phyloP scores from a whole-genome alignment of 169 alveolate genomes.

The Plasmodium sp. region DNA sequence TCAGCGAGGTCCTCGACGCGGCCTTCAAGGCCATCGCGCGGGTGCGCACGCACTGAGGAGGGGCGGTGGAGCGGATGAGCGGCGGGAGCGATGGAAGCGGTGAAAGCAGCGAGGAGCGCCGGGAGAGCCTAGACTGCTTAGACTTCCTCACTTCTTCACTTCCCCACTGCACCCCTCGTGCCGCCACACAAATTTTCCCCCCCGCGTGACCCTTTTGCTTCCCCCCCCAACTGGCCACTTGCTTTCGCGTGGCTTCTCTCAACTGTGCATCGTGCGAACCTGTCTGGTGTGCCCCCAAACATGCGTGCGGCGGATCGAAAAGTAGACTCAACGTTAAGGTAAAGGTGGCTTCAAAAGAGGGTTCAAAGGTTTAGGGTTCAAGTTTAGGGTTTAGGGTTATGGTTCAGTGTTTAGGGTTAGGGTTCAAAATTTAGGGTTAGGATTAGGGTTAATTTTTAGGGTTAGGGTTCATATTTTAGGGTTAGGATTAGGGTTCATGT shows the following conservation, averaged over 20 bases:
- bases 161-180: background rate
- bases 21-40: slow-evolving; percentile 77
- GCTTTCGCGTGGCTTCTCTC: background rate
- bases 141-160: background rate
- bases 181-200: no score
- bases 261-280: background rate
- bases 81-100: background rate
- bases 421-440: background rate
- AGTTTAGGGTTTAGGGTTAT: background rate
- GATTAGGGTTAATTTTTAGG: no score
- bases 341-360: background rate
- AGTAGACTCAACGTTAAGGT: background rate
- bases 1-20: slow-evolving; percentile 78
- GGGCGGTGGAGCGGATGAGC: background rate
- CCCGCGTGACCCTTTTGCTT: background rate
- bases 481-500: no score
- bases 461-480: no score
- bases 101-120: no score
- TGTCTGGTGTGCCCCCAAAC: background rate
- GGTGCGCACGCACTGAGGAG: slow-evolving; percentile 74
- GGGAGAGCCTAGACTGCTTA: background rate
- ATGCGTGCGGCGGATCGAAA: background rate
- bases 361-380: background rate
- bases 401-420: no score
- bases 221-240: background rate